These are phyloP conservation scores for Paulownia fortunei DNA, from an alignment of 257 asterid species.

Conservation along the genomic window DNA sequence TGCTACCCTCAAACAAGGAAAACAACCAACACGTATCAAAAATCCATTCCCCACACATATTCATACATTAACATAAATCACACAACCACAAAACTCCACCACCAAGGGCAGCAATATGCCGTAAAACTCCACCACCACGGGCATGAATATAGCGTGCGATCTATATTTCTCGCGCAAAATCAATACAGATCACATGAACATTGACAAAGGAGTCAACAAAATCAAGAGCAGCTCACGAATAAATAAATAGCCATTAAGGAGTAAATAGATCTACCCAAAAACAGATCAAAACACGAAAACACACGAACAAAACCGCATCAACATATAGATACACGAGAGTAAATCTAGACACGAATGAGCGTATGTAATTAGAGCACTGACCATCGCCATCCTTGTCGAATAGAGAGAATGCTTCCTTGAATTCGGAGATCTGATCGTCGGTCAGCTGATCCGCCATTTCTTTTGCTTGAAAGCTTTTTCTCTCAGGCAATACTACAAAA, in stretches of 20 bases:
- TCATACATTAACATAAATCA: not conserved
- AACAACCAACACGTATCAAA: not conserved
- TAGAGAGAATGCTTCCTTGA: conserved; percentile 58
- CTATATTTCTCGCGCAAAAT: conserved; percentile 23
- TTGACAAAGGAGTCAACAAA: conserved; percentile 7
- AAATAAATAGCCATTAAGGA: not conserved
- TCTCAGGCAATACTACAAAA: conserved; percentile 30
- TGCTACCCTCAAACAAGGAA: not conserved
- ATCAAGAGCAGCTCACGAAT: conserved; percentile 18
- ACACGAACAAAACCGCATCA: not conserved
- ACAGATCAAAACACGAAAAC: conserved; percentile 24
- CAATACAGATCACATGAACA: conserved; percentile 30
- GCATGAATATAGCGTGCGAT: conserved; percentile 14
- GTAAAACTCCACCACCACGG: not conserved
- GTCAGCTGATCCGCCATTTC: conserved; percentile 54
- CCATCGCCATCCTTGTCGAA: conserved; percentile 62
- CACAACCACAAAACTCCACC: not conserved
- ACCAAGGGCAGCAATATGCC: not conserved
- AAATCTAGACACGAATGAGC: conserved; percentile 17
- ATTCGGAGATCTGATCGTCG: conserved; percentile 54
- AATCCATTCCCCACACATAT: conserved; percentile 2
- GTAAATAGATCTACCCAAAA: conserved; percentile 29
- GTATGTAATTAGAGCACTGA: conserved; percentile 32
- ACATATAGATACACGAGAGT: not conserved
- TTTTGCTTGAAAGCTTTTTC: conserved; percentile 29